A percentile compares a stretch with the other conserved stretches of the same genome.
Evolutionary conservation across 768 basidiomycete genomes (phyloP).

Genomic region (Rhodocollybia butyracea): DNA sequence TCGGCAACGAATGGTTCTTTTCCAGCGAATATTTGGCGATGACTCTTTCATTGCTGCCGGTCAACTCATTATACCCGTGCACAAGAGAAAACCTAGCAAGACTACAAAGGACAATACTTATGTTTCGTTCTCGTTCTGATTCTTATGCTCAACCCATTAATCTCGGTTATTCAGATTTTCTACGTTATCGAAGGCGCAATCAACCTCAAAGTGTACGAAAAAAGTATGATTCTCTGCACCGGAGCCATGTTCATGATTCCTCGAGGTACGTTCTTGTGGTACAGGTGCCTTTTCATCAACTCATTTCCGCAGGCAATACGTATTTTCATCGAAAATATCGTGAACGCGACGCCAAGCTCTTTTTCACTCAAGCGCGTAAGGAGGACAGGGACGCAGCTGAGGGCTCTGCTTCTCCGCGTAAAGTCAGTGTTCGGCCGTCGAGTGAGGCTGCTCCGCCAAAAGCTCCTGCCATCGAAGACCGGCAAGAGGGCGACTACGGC

Average conservation of each 20-base stretch:
- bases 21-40: constrained; percentile 91
- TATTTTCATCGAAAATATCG: constrained; percentile 91
- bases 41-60: constrained; percentile 91
- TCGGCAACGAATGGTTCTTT: constrained; percentile 71
- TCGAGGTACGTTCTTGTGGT: constrained; percentile 45
- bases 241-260: constrained; percentile 72
- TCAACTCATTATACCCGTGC: constrained; percentile 76
- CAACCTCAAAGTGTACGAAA: constrained; percentile 78
- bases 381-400: constrained; percentile 17
- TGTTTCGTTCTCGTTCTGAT: constrained; percentile 33
- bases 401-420: neutral
- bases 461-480: neutral
- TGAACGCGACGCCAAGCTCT: constrained; percentile 74
- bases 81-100: constrained; percentile 82
- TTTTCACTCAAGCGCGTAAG: constrained; percentile 87
- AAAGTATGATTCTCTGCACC: constrained; percentile 63
- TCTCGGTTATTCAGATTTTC: constrained; percentile 41
- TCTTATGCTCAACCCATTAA: neutral
- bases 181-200: constrained; percentile 87
- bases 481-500: constrained; percentile 2
- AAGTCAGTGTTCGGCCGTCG: neutral
- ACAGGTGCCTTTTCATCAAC: neutral
- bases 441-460: neutral
- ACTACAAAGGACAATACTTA: constrained; percentile 92
- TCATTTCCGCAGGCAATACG: constrained; percentile 71